A percentile compares a stretch with the other conserved stretches of the same genome.
These are phyloP conservation scores for Ophiocordyceps camponoti-floridani DNA, from an alignment of 2,329 filamentous ascomycete species.

Conservation along the genomic window DNA sequence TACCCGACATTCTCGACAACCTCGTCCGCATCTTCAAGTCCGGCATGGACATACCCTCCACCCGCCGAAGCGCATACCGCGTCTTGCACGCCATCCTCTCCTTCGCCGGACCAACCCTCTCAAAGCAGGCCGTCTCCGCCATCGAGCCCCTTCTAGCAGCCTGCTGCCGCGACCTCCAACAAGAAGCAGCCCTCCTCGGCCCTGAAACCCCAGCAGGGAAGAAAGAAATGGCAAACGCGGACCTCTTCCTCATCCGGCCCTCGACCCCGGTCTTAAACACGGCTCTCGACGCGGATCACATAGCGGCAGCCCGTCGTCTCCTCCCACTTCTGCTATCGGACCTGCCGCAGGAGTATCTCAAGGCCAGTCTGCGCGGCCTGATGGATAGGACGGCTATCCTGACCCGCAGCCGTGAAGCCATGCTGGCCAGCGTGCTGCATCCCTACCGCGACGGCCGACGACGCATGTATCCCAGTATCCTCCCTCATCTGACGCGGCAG, in stretches of 20 bases:
- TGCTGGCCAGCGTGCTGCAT: conserved; percentile 70
- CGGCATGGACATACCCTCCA: conserved; percentile 27
- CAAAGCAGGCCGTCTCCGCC: conserved; percentile 45
- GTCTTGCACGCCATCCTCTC: conserved; percentile 39
- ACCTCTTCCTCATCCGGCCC: conserved; percentile 40
- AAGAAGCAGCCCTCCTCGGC: conserved; percentile 30
- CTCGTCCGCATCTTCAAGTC: conserved; percentile 51
- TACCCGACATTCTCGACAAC: conserved; percentile 52
- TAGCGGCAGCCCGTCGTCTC: conserved; percentile 38
- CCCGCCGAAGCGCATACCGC: conserved; percentile 44
- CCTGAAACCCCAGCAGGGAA: conserved; percentile 19
- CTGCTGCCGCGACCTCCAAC: conserved; percentile 60
- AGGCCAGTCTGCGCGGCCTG: conserved; percentile 53
- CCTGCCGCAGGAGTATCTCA: conserved; percentile 47
- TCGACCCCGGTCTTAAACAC: conserved; percentile 13
- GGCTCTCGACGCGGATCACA: conserved; percentile 25
- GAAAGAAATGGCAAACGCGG: conserved; percentile 41
- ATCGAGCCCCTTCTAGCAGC: conserved; percentile 43
- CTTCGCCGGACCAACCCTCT: conserved; percentile 45
- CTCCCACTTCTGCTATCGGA: conserved; percentile 43
- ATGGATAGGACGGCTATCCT: conserved; percentile 72
- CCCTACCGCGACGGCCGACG: conserved; percentile 48
- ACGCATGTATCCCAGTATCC: conserved; percentile 50
- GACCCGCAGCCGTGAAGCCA: conserved; percentile 46
- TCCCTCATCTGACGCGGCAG: conserved; percentile 58